A percentile compares a stretch with the other conserved stretches of the same genome.
phyloP scores from a whole-genome alignment of 768 basidiomycete species.

The Boletus huronensis region DNA sequence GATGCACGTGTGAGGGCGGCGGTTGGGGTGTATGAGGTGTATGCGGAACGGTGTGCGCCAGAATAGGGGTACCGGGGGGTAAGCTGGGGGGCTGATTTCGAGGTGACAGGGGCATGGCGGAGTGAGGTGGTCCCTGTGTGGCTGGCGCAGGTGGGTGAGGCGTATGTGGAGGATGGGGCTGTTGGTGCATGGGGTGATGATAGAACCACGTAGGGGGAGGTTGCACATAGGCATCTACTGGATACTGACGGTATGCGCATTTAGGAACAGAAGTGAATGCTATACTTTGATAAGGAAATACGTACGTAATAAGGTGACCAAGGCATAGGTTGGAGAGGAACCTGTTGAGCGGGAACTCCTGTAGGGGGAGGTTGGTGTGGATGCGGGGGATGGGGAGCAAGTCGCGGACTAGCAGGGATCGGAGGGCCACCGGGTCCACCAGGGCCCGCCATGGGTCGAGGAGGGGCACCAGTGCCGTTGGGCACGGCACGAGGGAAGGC shows the following conservation, averaged over 20 bases:
- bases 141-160: slow-evolving; percentile 35
- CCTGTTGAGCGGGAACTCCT: slow-evolving; percentile 45
- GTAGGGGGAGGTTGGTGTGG: slow-evolving; percentile 54
- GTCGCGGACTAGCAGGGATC: slow-evolving; percentile 60
- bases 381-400: slow-evolving; percentile 46
- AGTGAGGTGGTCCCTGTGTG: slow-evolving; percentile 43
- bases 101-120: slow-evolving; percentile 65
- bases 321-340: slow-evolving; percentile 38
- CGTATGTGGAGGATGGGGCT: slow-evolving; percentile 47
- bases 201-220: slow-evolving; percentile 38
- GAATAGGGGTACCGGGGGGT: slow-evolving; percentile 69
- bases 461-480: slow-evolving; percentile 49
- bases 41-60: slow-evolving; percentile 53
- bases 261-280: neutral
- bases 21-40: slow-evolving; percentile 47
- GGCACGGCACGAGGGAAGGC: slow-evolving; percentile 58
- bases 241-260: slow-evolving; percentile 33
- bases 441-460: slow-evolving; percentile 46
- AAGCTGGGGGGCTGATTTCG: slow-evolving; percentile 52
- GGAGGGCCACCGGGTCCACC: slow-evolving; percentile 54
- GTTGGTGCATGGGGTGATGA: slow-evolving; percentile 35
- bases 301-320: slow-evolving; percentile 61
- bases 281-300: slow-evolving; percentile 12
- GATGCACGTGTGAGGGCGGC: slow-evolving; percentile 39
- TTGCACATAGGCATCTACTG: slow-evolving; percentile 48